Evolutionary conservation across 208 protist genomes (phyloP), one percentile per base, ranked within the genome.

Genomic region (Leptomonas pyrrhocoris): DNA sequence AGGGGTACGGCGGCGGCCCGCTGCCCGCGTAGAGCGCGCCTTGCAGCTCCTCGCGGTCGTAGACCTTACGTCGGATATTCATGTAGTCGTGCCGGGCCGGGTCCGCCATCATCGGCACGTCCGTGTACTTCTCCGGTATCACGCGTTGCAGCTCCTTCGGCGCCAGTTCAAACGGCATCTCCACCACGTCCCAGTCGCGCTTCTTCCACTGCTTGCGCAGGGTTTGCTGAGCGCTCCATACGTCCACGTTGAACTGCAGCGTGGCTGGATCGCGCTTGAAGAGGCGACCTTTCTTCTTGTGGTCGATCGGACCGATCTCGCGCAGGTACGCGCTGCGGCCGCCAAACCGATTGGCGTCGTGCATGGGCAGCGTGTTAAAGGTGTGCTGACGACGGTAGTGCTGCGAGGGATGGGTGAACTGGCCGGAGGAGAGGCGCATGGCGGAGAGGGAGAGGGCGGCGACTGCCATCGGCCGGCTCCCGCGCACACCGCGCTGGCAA

Each of bases 91-190:
- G 58, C 15, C 27, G 38, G 9, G 74, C 78, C 2, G 82, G 80
- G 62, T 94, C 60, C 2, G 80, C 72, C 86, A 93, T 87, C 58
- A 85, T 77, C 30, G 93, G 93, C 6, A 95, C 74, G 46, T 97
- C 93, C 1, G 93, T 97, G 80, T 97, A 92, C 68, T 87, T 61
- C 66, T 97, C 90, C 34, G 93, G 93, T n/a, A 97, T 74, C 0
- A 97, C 93, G 12, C 88, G 84, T 59, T 88, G 93, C 74, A 94
- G 66, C 71, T 87, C 84, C 36, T 28, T n/a, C n/a, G 93, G 93
- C 2, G 90, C 93, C 21, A 90, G 45, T 16, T 73, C 71, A 53
- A 93, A 97, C 0, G 93, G 93, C 65, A 97, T 63, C 79, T 97
- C 90, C 36, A 95, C 78, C 50, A 97, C 89, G 21, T 93, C 85